Conservation (phyloP, 1,284 basidiomycete genomes). For the Microbotryomycetes sp. region DNA sequence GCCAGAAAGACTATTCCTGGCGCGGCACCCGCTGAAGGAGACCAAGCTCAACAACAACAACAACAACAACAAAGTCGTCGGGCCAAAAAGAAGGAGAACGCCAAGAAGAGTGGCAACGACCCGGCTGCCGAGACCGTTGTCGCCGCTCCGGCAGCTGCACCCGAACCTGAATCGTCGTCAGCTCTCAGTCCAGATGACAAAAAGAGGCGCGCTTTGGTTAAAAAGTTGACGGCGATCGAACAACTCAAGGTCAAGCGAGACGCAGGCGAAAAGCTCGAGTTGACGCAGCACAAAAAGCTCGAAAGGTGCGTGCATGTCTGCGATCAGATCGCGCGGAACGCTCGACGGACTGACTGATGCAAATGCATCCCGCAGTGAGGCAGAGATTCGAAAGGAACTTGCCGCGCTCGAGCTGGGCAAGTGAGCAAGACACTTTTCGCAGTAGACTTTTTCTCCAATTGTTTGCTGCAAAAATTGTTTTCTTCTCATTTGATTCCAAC, state of each 20-base stretch:
- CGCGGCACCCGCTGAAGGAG: constrained; percentile 25
- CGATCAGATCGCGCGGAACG: too few species aligned
- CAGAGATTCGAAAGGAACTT: constrained; percentile 73
- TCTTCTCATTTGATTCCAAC: too few species aligned
- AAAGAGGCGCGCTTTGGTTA: constrained; percentile 51
- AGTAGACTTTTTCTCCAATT: not conserved
- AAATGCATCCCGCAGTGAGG: constrained; percentile 33
- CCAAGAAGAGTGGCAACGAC: constrained; percentile 39
- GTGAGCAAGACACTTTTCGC: not conserved
- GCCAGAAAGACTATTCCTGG: constrained; percentile 3
- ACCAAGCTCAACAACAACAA: constrained; percentile 12
- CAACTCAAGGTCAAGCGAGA: constrained; percentile 43
- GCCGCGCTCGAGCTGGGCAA: constrained; percentile 42
- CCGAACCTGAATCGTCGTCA: constrained; percentile 24
- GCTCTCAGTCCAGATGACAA: constrained; percentile 48
- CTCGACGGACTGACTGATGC: too few species aligned
- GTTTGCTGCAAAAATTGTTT: not conserved
- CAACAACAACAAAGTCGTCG: not conserved
- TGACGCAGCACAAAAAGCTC: constrained; percentile 74
- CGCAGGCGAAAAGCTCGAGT: constrained; percentile 42
- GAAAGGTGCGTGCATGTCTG: constrained; percentile 59
- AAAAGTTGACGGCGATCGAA: constrained; percentile 59
- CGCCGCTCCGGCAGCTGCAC: constrained; percentile 7
- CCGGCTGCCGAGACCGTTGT: constrained; percentile 40
- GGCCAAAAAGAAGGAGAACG: not conserved